Percentiles rank a stretch among this genome's conserved stretches.
Evolutionary conservation across 345 rosid genomes (phyloP).

Genomic region (Leavenworthia alabamica): DNA sequence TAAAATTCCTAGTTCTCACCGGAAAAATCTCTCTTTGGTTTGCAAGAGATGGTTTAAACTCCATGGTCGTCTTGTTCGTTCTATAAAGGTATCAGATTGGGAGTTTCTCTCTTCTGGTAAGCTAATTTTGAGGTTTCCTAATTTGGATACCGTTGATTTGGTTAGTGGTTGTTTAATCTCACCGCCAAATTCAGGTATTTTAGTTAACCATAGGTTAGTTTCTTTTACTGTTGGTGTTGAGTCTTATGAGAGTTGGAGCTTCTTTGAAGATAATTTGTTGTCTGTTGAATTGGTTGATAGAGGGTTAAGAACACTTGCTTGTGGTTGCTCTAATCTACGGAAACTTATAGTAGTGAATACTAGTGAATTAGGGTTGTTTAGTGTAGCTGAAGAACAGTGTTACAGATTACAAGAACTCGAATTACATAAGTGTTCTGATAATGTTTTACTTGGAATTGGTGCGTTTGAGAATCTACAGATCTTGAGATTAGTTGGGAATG

Average conservation of each 20-base stretch:
- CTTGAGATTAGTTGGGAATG: constrained; percentile 57
- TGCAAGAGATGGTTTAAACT: constrained; percentile 84
- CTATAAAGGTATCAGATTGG: constrained; percentile 65
- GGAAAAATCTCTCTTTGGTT: constrained; percentile 50
- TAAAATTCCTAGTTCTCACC: constrained; percentile 49
- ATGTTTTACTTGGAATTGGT: constrained; percentile 63
- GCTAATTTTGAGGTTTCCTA: constrained; percentile 56
- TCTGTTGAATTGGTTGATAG: constrained; percentile 54
- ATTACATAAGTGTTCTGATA: constrained; percentile 64
- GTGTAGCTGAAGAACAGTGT: constrained; percentile 57
- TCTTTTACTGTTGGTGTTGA: constrained; percentile 45
- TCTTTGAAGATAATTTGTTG: constrained; percentile 47
- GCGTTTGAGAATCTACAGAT: constrained; percentile 82
- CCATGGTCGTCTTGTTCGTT: constrained; percentile 66
- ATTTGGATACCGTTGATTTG: constrained; percentile 59
- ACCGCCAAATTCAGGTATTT: constrained; percentile 48
- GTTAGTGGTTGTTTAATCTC: constrained; percentile 45
- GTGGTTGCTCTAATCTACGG: constrained; percentile 60
- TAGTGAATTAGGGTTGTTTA: constrained; percentile 65
- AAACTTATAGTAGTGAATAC: constrained; percentile 58
- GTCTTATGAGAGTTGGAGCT: constrained; percentile 29
- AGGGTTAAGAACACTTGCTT: constrained; percentile 50
- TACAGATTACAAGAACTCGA: constrained; percentile 74
- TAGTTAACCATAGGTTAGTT: constrained; percentile 39
- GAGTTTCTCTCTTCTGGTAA: constrained; percentile 61